phyloP scores from a whole-genome alignment of 441 rosid genomes.

The Syzygium malaccense region DNA sequence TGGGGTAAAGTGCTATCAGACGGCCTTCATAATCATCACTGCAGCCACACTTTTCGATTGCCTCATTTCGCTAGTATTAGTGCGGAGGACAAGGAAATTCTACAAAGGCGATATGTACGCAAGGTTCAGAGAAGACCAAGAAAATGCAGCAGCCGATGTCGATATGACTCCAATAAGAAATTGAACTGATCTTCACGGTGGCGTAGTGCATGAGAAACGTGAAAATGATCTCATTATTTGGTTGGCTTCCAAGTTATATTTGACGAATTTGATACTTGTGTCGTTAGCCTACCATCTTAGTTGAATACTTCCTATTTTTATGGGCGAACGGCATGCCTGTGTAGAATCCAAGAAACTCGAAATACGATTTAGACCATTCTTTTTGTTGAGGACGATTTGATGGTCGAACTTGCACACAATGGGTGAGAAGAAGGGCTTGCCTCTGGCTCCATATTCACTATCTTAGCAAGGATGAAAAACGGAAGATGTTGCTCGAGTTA shows the following conservation, averaged over 20 bases:
- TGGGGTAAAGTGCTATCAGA: constrained; percentile 30
- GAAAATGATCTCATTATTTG: not conserved
- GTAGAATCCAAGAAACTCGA: too few species aligned
- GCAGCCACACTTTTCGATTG: constrained; percentile 31
- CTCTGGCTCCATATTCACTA: not conserved
- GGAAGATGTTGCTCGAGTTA: not conserved
- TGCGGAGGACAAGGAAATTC: constrained; percentile 31
- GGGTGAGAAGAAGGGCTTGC: not conserved
- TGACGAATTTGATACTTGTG: not conserved
- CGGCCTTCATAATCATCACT: constrained; percentile 31
- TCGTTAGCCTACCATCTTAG: not conserved
- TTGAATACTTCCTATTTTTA: not conserved
- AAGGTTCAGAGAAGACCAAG: constrained; percentile 19
- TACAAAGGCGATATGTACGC: constrained; percentile 36
- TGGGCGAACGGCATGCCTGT: too few species aligned
- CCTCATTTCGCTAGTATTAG: constrained; percentile 28
- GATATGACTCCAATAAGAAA: not conserved
- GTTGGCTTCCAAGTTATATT: not conserved
- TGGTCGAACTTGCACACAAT: not conserved
- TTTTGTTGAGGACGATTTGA: not conserved
- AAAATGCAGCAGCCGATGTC: not conserved
- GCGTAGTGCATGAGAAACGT: not conserved
- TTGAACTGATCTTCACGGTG: not conserved
- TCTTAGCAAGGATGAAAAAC: not conserved
- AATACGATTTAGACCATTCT: not conserved